Evolutionary conservation across 2,329 filamentous ascomycete species (phyloP), one percentile per base, ranked within the genome.

Genomic region (Monilinia fructigena): DNA sequence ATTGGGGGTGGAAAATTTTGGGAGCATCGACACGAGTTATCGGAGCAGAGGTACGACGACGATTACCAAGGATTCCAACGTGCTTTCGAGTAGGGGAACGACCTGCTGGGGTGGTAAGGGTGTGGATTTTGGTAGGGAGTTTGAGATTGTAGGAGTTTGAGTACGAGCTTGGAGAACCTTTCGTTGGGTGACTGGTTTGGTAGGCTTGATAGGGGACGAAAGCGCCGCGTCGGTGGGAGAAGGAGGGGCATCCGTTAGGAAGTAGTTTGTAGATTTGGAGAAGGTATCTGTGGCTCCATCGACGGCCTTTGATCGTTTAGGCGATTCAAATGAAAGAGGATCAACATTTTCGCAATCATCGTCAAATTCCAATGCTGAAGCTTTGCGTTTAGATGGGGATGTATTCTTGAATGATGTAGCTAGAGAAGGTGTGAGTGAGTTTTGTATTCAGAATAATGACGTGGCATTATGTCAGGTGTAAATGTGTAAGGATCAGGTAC

Each of bases 71-170:
- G 69, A 92, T 86, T 62, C 87, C 86, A 38, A 87, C 81, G 68
- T 87, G 86, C 79, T 92, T 93, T 72, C 89, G 82, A n/a, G 84
- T 90, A 2, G 92, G 92, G 3, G 92, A 95, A 69, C 92, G 90
- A 58, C 92, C 91, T 72, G 90, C 91, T 52, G 90, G 89, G n/a
- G 89, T 86, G 56, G 86, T 82, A 23, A 86, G 79, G 87, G 83
- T 18, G 84, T 80, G 0, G 85, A 82, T 70, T 81, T 82, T 68
- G 80, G 71, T 68, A 79, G 75, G 66, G 72, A 14, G 35, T 68
- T 80, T 66, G 79, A 78, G 66, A 83, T 71, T 72, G 79, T 84
- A 70, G 75, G 65, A 77, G 63, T 79, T 20, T 83, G 84, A 5
- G 85, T 85, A 73, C 81, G 84, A 68, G 85, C 80, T 69, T 84